Evolutionary conservation across 2,329 filamentous ascomycete genomes (phyloP).

Genomic region (Colletotrichum sp.): DNA sequence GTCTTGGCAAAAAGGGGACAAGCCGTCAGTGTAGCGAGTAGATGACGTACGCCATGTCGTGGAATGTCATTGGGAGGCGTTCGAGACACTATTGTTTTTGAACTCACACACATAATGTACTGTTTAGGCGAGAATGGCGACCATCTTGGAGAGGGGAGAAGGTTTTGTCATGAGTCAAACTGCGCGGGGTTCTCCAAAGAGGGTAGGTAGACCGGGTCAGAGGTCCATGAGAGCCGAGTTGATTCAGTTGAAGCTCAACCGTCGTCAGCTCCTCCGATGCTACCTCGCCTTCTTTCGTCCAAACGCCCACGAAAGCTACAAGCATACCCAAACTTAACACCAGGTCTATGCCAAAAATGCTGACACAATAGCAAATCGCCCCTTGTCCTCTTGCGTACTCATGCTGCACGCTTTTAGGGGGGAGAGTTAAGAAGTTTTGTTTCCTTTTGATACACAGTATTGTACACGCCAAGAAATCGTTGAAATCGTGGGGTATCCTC

Average conservation of each 20-base stretch:
- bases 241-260: not conserved
- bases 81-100: not conserved
- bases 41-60: slow-evolving; percentile 2
- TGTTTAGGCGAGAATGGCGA: not conserved
- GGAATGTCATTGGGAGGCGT: not conserved
- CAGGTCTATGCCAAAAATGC: not conserved
- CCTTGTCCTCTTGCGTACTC: not conserved
- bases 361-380: not conserved
- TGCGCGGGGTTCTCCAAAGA: not conserved
- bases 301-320: not conserved
- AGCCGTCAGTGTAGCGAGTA: not conserved
- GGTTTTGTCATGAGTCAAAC: not conserved
- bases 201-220: not conserved
- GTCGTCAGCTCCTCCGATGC: not conserved
- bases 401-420: not conserved
- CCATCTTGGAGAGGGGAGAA: slow-evolving; percentile 1
- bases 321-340: not conserved
- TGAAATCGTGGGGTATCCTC: slow-evolving; percentile 30
- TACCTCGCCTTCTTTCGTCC: not conserved
- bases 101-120: not conserved
- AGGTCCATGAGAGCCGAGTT: not conserved
- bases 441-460: slow-evolving; percentile 35
- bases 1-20: slow-evolving; percentile 17
- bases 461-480: slow-evolving; percentile 23
- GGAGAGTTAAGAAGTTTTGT: not conserved